Percentiles rank a stretch among this genome's conserved stretches.
Evolutionary conservation across 2,329 filamentous ascomycete genomes (phyloP).

Genomic region (Akanthomyces muscarius): DNA sequence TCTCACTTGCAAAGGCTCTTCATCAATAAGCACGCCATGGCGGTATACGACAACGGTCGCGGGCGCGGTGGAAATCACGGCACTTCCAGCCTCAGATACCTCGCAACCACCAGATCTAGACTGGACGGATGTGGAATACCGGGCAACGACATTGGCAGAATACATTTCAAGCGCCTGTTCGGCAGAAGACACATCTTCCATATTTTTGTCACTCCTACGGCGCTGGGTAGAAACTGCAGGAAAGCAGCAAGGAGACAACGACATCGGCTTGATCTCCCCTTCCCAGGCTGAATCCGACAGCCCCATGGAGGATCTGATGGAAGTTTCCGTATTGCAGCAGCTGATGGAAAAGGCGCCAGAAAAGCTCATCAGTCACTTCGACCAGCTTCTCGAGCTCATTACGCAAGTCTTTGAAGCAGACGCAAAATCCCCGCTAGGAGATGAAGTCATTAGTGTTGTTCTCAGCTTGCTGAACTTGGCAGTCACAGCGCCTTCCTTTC

Average conservation of each 20-base stretch:
- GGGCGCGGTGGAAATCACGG: conserved; percentile 41
- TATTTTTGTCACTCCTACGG: conserved; percentile 58
- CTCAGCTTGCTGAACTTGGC: conserved; percentile 60
- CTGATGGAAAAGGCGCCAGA: conserved; percentile 62
- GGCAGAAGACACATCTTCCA: conserved; percentile 52
- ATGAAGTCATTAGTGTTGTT: conserved; percentile 49
- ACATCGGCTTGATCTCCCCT: conserved; percentile 27
- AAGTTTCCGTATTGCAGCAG: conserved; percentile 60
- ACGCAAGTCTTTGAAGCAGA: conserved; percentile 53
- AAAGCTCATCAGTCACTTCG: conserved; percentile 59
- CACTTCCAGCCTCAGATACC: conserved; percentile 15
- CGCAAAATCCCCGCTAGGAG: conserved; percentile 37
- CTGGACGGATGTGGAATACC: conserved; percentile 44
- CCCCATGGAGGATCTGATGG: conserved; percentile 46
- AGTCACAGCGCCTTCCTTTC: conserved; percentile 54
- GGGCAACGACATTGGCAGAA: conserved; percentile 44
- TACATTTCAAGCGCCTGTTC: conserved; percentile 48
- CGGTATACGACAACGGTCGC: conserved; percentile 46
- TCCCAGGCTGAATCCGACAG: not conserved
- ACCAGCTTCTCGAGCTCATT: conserved; percentile 61
- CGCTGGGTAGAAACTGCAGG: conserved; percentile 47
- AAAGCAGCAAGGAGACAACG: conserved; percentile 24
- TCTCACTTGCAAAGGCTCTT: conserved; percentile 52
- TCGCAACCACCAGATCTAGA: conserved; percentile 30
- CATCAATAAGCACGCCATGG: conserved; percentile 43